These are phyloP conservation scores for Triglochin maritima DNA, from an alignment of 106 monocot species.

Conservation along the genomic window DNA sequence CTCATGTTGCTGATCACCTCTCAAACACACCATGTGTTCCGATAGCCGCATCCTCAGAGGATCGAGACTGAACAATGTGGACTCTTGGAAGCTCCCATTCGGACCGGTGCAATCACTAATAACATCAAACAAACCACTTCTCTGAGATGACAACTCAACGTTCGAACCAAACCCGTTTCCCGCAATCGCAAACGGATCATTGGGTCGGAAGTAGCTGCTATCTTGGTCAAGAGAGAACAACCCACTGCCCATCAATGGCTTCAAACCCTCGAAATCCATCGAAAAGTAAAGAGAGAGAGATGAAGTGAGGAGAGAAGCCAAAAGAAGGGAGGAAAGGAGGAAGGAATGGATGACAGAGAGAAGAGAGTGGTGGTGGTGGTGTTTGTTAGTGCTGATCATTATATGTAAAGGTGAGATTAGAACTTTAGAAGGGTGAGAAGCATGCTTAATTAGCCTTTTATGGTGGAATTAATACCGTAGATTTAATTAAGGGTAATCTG, in stretches of 20 bases:
- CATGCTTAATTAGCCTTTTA: not conserved
- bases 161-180: not conserved
- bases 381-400: not conserved
- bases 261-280: not conserved
- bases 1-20: not conserved
- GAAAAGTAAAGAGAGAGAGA: not conserved
- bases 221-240: not conserved
- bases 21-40: not conserved
- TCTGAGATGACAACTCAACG: not conserved
- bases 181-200: slow-evolving; percentile 6
- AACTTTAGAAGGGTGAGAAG: slow-evolving; percentile 3
- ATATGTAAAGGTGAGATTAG: not conserved
- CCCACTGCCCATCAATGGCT: not conserved
- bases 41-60: not conserved
- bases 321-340: not conserved
- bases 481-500: not conserved
- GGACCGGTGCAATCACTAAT: not conserved
- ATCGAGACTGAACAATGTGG: not conserved
- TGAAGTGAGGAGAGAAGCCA: not conserved
- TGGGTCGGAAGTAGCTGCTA: slow-evolving; percentile 3
- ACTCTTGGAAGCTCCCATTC: not conserved
- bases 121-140: not conserved
- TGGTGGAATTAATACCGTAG: slow-evolving; percentile 2
- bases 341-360: not conserved
- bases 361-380: not conserved